Conservation (phyloP, 148 eudicot species). For the Amaranthus cruentus region DNA sequence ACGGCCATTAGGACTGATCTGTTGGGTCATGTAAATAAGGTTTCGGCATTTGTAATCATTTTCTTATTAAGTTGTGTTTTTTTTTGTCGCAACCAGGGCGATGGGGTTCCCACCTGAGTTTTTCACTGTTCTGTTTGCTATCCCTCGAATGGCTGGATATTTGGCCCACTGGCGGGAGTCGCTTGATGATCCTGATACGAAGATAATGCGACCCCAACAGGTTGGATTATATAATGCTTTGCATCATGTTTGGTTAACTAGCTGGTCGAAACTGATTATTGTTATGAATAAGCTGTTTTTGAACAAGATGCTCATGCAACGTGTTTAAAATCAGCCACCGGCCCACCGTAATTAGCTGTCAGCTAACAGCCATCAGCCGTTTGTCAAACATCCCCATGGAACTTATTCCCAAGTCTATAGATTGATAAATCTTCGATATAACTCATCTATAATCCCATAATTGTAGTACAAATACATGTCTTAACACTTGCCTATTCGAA, state of each 20-base stretch:
- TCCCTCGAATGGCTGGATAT: slow-evolving; percentile 99
- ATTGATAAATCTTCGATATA: background rate
- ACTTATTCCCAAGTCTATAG: too few relatives aligned
- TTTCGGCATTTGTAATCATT: too few relatives aligned
- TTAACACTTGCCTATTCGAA: background rate
- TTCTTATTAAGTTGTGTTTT: background rate
- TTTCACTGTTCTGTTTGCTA: slow-evolving; percentile 88
- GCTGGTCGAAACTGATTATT: background rate
- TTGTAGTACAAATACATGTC: background rate
- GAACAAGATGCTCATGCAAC: too few relatives aligned
- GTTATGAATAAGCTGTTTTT: too few relatives aligned
- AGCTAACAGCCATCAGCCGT: too few relatives aligned
- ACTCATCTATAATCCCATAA: background rate
- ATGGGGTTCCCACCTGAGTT: slow-evolving; percentile 97
- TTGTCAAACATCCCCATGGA: too few relatives aligned
- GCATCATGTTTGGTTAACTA: background rate
- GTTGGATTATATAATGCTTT: slow-evolving; percentile 29
- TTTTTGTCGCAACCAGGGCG: slow-evolving; percentile 51
- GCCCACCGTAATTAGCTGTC: too few relatives aligned
- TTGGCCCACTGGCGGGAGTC: slow-evolving; percentile 98
- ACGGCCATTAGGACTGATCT: background rate
- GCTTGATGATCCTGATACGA: slow-evolving; percentile 97
- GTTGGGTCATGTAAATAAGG: too few relatives aligned
- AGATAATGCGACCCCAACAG: slow-evolving; percentile 98
- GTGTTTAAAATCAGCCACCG: too few relatives aligned